phyloP scores from a whole-genome alignment of 257 asterid species.

The Scutellaria minor region DNA sequence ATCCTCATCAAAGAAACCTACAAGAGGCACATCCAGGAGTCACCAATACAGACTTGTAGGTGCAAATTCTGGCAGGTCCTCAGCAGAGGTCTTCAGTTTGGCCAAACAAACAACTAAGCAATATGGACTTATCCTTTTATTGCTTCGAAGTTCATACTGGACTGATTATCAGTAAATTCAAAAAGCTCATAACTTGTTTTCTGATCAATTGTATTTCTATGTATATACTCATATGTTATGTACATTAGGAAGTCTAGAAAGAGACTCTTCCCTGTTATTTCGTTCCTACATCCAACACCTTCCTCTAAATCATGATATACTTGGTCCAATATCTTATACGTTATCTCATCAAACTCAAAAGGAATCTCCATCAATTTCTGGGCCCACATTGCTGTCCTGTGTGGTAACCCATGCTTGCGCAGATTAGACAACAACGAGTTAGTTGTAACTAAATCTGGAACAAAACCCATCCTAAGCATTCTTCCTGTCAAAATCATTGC shows the following conservation, averaged over 20 bases:
- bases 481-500: constrained; percentile 87
- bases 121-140: constrained; percentile 40
- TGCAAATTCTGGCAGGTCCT: constrained; percentile 28
- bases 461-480: constrained; percentile 85
- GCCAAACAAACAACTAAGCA: constrained; percentile 22
- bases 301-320: constrained; percentile 60
- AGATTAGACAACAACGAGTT: constrained; percentile 78
- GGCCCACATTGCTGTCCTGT: constrained; percentile 82
- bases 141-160: constrained; percentile 42
- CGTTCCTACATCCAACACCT: constrained; percentile 48
- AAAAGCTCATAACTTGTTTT: constrained; percentile 39
- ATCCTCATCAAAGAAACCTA: neutral
- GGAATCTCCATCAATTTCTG: constrained; percentile 76
- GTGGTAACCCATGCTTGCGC: constrained; percentile 84
- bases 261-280: constrained; percentile 68
- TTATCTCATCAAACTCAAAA: constrained; percentile 82
- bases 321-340: constrained; percentile 64
- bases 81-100: constrained; percentile 27
- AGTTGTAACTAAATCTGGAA: constrained; percentile 75
- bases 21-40: constrained; percentile 28
- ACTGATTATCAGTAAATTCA: constrained; percentile 43
- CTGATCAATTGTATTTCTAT: constrained; percentile 45
- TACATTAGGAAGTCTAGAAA: constrained; percentile 89
- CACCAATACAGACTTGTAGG: constrained; percentile 18
- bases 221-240: constrained; percentile 69